Percentiles rank a stretch among this genome's conserved stretches.
phyloP scores from a whole-genome alignment of 352 stramenopile species.

The Saprolegnia diclina region DNA sequence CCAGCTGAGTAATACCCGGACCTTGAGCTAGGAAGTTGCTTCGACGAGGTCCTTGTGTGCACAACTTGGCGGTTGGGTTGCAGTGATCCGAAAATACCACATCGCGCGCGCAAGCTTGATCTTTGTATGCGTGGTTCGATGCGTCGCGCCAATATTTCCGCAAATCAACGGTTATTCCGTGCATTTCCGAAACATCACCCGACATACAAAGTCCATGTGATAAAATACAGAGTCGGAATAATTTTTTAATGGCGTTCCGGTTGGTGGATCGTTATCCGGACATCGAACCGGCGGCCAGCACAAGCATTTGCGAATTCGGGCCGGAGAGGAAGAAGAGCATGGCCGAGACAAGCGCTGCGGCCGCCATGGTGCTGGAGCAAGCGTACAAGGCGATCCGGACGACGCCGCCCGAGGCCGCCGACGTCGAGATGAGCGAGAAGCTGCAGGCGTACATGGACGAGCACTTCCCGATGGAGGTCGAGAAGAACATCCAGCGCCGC shows the following conservation, averaged over 20 bases:
- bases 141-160: background rate
- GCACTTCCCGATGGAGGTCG: slow-evolving; percentile 68
- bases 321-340: slow-evolving; percentile 10
- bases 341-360: slow-evolving; percentile 5
- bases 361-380: slow-evolving; percentile 58
- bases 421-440: slow-evolving; percentile 77
- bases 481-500: slow-evolving; percentile 76
- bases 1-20: too few relatives aligned
- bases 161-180: too few relatives aligned
- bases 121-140: background rate
- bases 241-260: too few relatives aligned
- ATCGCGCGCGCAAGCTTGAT: background rate
- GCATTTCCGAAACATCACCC: too few relatives aligned
- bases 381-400: slow-evolving; percentile 86
- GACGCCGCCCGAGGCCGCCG: slow-evolving; percentile 72
- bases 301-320: background rate
- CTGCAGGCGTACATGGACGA: slow-evolving; percentile 77
- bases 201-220: too few relatives aligned
- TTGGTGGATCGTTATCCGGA: too few relatives aligned
- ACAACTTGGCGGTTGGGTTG: too few relatives aligned
- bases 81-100: background rate
- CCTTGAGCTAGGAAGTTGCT: too few relatives aligned
- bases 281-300: too few relatives aligned
- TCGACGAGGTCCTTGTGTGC: too few relatives aligned
- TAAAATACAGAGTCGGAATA: too few relatives aligned